Evolutionary conservation across 192 early-diverging fungal genomes (phyloP).

Genomic region (Coemansia sp.): DNA sequence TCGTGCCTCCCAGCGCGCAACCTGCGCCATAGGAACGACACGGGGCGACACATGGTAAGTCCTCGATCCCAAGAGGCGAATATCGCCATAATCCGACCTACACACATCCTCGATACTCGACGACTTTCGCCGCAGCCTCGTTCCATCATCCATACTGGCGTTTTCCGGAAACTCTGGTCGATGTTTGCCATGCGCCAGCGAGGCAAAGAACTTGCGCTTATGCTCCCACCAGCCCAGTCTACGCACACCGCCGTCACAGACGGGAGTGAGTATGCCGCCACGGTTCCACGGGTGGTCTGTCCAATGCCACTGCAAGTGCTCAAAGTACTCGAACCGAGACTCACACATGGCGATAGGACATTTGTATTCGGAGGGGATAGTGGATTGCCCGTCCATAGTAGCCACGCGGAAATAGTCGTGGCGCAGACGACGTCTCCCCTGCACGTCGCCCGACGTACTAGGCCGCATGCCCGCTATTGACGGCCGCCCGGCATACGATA

Average conservation of each 20-base stretch:
- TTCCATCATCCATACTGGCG: not conserved
- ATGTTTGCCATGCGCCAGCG: conserved; percentile 20
- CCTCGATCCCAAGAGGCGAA: conserved; percentile 26
- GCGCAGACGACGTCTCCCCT: conserved; percentile 18
- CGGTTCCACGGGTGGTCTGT: conserved; percentile 45
- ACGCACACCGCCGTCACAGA: conserved; percentile 38
- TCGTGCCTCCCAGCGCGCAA: conserved; percentile 27
- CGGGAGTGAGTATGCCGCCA: conserved; percentile 42
- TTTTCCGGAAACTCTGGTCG: conserved; percentile 31
- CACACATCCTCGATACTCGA: conserved; percentile 37
- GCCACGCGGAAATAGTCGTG: conserved; percentile 41
- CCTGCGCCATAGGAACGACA: conserved; percentile 42
- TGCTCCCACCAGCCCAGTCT: conserved; percentile 48
- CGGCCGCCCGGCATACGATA: not conserved
- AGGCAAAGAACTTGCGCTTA: conserved; percentile 39
- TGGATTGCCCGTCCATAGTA: conserved; percentile 33
- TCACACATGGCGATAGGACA: conserved; percentile 37
- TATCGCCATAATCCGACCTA: conserved; percentile 41
- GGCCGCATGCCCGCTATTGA: not conserved
- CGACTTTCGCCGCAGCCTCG: conserved; percentile 12
- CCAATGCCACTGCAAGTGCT: conserved; percentile 39
- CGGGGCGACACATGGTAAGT: conserved; percentile 43
- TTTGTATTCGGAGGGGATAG: conserved; percentile 16
- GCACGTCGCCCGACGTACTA: not conserved
- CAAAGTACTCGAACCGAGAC: conserved; percentile 20